Base-by-base conservation (phyloP, 305 asterid species). In the Solanum aculeatissimum region DNA sequence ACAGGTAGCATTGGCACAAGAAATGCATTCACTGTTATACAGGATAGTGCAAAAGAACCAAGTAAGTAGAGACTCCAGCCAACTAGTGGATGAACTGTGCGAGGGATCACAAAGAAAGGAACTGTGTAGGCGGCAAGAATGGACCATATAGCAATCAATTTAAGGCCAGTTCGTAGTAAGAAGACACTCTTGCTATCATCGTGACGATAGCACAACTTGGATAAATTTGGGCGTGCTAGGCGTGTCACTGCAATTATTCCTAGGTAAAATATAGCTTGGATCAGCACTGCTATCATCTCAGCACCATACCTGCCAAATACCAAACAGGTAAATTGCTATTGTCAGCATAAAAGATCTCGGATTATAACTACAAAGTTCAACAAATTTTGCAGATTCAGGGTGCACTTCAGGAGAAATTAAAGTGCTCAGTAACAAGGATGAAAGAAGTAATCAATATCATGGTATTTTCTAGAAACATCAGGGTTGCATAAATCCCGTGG, bases 41-140 rank as follows among this genome's bases (percentile, higher is more conserved):
- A 88, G 55, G 92, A 92, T 51, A 95, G 87, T 0, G 98, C 86
- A 38, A 92, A 86, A 25, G 91, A 84, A 12, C 99, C 99, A 4
- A 95, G 88, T 88, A 97, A 86, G 89, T 97, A 97, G 55, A 95
- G 87, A 68, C 90, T 84, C 99, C 99, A 97, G 14, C 99, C 99
- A 2, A 95, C 86, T 1, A 94, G 57, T 0, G 99, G 99, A 85
- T 97, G 99, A 71, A 95, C 87, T 0, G 99, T 95, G 87, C 84
- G 90, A 16, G 99, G 99, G 49, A 92, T 90, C 23, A 93, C 78
- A 87, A 92, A 90, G 88, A 93, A 89, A 0, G 99, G 98, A 88
- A 92, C 81, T 9, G 88, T 77, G 71, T 95, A 95, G 58, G 98
- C 94, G 1, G 95, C 96, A 15, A 92, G 87, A 86, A 97, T 90